Conservation (phyloP, 2,329 filamentous ascomycete genomes). For the Beauveria sp. region DNA sequence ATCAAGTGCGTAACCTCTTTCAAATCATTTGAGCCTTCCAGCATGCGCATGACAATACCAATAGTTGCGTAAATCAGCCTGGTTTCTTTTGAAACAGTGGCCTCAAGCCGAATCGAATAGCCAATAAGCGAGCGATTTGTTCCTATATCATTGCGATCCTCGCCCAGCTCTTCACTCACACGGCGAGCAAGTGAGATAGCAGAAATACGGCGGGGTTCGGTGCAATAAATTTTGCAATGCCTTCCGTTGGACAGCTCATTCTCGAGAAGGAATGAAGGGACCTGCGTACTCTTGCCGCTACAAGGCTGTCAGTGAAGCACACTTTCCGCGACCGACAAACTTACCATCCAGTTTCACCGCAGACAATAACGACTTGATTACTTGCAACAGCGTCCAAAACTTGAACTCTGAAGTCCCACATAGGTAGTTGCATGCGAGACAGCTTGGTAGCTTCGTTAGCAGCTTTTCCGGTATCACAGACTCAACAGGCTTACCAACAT, state of each 20-base stretch:
- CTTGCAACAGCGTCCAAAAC: conserved; percentile 70
- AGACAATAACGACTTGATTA: conserved; percentile 85
- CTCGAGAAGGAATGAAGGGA: conserved; percentile 90
- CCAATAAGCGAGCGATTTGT: conserved; percentile 79
- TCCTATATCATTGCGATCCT: conserved; percentile 73
- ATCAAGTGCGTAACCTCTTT: conserved; percentile 87
- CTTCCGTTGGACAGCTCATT: conserved; percentile 75
- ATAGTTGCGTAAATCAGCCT: conserved; percentile 83
- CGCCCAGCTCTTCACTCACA: conserved; percentile 91
- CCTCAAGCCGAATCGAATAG: conserved; percentile 89
- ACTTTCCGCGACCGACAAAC: conserved; percentile 3
- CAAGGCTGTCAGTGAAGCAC: conserved; percentile 17
- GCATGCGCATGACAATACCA: conserved; percentile 95
- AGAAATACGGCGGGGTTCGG: conserved; percentile 90
- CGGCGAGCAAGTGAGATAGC: conserved; percentile 88
- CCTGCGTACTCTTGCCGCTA: conserved; percentile 90
- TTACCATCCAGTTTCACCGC: conserved; percentile 87
- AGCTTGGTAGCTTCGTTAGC: conserved; percentile 25
- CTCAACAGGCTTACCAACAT: conserved; percentile 58
- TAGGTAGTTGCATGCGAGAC: conserved; percentile 73
- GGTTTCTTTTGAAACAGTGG: conserved; percentile 74
- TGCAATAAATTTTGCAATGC: conserved; percentile 88
- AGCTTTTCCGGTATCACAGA: background rate
- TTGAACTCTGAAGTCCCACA: conserved; percentile 75
- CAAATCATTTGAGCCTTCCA: conserved; percentile 81